Percentiles rank a stretch among this genome's conserved stretches.
phyloP scores from a whole-genome alignment of 306 rosid genomes.

The Prunus davidiana region DNA sequence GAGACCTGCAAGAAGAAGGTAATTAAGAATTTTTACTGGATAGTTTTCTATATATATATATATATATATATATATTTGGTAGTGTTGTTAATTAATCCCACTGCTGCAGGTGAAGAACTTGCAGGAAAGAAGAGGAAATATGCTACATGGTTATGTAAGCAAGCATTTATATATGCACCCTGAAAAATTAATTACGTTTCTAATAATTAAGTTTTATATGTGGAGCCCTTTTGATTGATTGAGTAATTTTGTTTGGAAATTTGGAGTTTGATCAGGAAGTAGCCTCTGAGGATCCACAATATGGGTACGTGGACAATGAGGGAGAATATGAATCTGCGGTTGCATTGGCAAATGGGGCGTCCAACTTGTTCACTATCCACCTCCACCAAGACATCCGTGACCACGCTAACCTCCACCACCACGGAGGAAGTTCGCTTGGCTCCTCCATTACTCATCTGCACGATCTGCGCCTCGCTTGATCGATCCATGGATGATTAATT shows the following conservation, averaged over 20 bases:
- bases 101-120: conserved; percentile 50
- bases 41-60: background rate
- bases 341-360: conserved; percentile 59
- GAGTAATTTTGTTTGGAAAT: background rate
- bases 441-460: conserved; percentile 23
- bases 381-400: conserved; percentile 24
- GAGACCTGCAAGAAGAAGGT: conserved; percentile 66
- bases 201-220: background rate
- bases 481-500: background rate
- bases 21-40: background rate
- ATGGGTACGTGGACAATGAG: conserved; percentile 41
- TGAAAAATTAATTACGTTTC: background rate
- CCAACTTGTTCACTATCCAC: conserved; percentile 50
- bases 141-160: conserved; percentile 53
- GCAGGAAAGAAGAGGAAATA: conserved; percentile 36
- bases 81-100: background rate
- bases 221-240: too few relatives aligned
- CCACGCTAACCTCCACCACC: conserved; percentile 36
- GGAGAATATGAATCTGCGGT: conserved; percentile 51
- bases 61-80: background rate
- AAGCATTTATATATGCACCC: conserved; percentile 2
- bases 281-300: conserved; percentile 58
- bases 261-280: conserved; percentile 39
- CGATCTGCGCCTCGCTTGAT: conserved; percentile 56
- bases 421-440: conserved; percentile 22